A percentile compares a stretch with the other conserved stretches of the same genome.
phyloP scores from a whole-genome alignment of 768 basidiomycete genomes.

The Kwoniella heveanensis region DNA sequence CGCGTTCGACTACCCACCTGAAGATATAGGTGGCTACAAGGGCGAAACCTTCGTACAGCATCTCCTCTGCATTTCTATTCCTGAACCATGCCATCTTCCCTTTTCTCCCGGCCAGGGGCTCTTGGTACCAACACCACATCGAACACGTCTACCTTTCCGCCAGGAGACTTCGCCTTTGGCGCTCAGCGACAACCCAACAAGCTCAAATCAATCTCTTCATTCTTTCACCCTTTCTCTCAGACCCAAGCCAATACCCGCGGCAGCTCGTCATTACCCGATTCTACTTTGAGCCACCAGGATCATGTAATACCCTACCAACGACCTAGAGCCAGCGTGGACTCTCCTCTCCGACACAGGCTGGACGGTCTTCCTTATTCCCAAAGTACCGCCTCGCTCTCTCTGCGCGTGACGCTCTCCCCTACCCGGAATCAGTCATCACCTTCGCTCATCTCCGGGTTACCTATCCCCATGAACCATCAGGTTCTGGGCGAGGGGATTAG shows the following conservation, averaged over 20 bases:
- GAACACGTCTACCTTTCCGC: background rate
- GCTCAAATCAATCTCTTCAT: slow-evolving; percentile 17
- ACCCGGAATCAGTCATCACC: background rate
- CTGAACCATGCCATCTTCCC: slow-evolving; percentile 5
- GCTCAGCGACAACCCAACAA: slow-evolving; percentile 6
- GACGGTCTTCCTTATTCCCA: slow-evolving; percentile 2
- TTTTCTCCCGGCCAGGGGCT: slow-evolving; percentile 5
- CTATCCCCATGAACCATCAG: background rate
- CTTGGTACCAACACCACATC: background rate
- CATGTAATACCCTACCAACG: slow-evolving; percentile 17
- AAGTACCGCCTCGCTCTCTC: slow-evolving; percentile 11
- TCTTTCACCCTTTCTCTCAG: slow-evolving; percentile 12
- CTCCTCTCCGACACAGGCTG: background rate
- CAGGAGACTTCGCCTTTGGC: background rate
- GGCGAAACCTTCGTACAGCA: too few relatives aligned
- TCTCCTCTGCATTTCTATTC: too few relatives aligned
- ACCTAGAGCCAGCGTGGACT: slow-evolving; percentile 5
- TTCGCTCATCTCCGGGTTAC: slow-evolving; percentile 4
- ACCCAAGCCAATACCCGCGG: too few relatives aligned
- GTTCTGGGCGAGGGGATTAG: background rate
- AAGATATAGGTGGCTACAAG: too few relatives aligned
- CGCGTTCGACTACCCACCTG: too few relatives aligned
- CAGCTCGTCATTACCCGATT: too few relatives aligned
- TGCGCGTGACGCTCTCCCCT: background rate
- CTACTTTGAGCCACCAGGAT: background rate